Percentiles rank a stretch among this genome's conserved stretches.
These are phyloP conservation scores for Solanum microdontum DNA, from an alignment of 257 asterid genomes.

Conservation along the genomic window DNA sequence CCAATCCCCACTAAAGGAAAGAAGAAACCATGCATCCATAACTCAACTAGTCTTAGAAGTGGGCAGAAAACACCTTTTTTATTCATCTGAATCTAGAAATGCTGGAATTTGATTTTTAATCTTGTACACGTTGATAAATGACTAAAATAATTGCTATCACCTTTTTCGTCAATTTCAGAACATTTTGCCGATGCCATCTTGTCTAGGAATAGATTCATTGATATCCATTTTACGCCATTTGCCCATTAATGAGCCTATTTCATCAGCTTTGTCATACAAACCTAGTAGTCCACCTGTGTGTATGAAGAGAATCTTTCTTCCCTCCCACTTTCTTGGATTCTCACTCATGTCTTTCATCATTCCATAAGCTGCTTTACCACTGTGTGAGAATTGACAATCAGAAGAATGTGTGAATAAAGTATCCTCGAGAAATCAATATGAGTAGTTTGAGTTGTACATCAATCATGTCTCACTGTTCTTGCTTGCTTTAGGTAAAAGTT, in stretches of 20 bases:
- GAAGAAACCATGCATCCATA: neutral
- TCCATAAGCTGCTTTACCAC: conserved; percentile 80
- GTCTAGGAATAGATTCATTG: conserved; percentile 39
- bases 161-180: conserved; percentile 19
- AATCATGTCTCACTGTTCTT: neutral
- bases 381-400: conserved; percentile 15
- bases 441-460: neutral
- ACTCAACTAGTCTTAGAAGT: neutral
- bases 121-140: neutral
- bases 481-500: neutral
- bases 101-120: neutral
- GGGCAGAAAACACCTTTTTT: neutral
- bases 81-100: neutral
- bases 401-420: neutral
- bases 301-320: conserved; percentile 70
- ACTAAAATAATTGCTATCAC: neutral
- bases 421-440: neutral
- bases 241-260: conserved; percentile 48
- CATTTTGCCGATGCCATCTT: conserved; percentile 84
- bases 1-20: neutral
- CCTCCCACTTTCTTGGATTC: conserved; percentile 82
- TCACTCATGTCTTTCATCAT: conserved; percentile 73
- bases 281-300: conserved; percentile 93
- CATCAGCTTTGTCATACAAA: conserved; percentile 65
- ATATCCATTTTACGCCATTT: conserved; percentile 76